These are phyloP conservation scores for Nicotiana knightiana DNA, from an alignment of 257 asterid genomes.

Conservation along the genomic window DNA sequence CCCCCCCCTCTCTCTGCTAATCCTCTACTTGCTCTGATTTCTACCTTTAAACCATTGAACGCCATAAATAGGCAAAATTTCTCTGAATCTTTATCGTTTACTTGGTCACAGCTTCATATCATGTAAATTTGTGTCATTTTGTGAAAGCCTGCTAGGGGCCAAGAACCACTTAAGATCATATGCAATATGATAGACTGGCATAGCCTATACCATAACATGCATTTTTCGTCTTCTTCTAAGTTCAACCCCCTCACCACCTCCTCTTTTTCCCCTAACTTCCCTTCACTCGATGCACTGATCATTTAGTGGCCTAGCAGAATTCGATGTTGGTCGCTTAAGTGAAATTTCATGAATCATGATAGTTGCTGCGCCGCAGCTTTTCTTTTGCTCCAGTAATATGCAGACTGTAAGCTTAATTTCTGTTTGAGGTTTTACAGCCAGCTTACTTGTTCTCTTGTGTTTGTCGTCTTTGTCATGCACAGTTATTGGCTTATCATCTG, in stretches of 20 bases:
- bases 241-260: neutral
- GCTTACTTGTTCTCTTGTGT: neutral
- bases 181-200: neutral
- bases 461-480: slow-evolving; percentile 16
- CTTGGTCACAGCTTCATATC: neutral
- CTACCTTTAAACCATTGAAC: neutral
- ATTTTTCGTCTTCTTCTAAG: neutral
- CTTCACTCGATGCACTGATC: neutral
- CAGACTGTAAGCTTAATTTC: neutral
- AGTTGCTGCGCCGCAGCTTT: neutral
- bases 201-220: neutral
- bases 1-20: no score
- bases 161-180: neutral
- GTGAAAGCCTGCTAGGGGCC: neutral
- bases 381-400: neutral
- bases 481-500: slow-evolving; percentile 94
- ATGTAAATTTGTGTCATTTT: neutral
- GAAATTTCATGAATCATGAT: neutral
- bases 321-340: neutral
- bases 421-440: neutral
- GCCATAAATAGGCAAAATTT: neutral
- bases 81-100: neutral
- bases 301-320: neutral
- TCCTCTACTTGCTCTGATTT: no score
- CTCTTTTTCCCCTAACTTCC: neutral